Conservation (phyloP, 768 basidiomycete genomes). For the Lanmaoa rubissima region DNA sequence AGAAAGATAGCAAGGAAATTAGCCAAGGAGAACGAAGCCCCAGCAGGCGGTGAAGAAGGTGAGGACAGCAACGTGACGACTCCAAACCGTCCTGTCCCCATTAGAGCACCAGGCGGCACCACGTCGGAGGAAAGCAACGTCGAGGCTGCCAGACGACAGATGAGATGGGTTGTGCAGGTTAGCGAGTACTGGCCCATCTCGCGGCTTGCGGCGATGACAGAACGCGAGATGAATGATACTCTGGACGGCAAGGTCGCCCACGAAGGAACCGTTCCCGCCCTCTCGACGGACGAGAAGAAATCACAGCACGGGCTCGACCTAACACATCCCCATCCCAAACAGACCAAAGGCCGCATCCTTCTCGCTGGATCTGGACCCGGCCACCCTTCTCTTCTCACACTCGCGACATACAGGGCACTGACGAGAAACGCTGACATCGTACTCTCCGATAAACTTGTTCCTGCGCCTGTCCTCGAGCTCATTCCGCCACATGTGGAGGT, state of each 20-base stretch:
- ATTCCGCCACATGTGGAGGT: slow-evolving; percentile 73
- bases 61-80: slow-evolving; percentile 57
- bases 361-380: slow-evolving; percentile 96
- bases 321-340: slow-evolving; percentile 13
- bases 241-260: slow-evolving; percentile 40
- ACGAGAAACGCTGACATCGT: slow-evolving; percentile 82
- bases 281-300: slow-evolving; percentile 34
- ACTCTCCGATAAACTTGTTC: slow-evolving; percentile 95
- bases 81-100: slow-evolving; percentile 69
- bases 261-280: slow-evolving; percentile 6
- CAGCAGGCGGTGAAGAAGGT: slow-evolving; percentile 41
- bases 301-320: slow-evolving; percentile 33
- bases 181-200: slow-evolving; percentile 95
- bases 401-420: slow-evolving; percentile 79
- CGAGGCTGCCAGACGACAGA: slow-evolving; percentile 59
- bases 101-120: slow-evolving; percentile 6
- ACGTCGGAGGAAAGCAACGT: slow-evolving; percentile 34
- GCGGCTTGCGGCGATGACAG: slow-evolving; percentile 66
- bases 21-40: slow-evolving; percentile 1
- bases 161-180: slow-evolving; percentile 94
- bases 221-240: slow-evolving; percentile 64
- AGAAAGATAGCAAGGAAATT: slow-evolving; percentile 50
- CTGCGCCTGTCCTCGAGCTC: slow-evolving; percentile 78
- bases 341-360: slow-evolving; percentile 64
- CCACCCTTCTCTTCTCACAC: slow-evolving; percentile 87